Base-by-base conservation (phyloP, 352 stramenopile species). In the Globisporangium perplexum region DNA sequence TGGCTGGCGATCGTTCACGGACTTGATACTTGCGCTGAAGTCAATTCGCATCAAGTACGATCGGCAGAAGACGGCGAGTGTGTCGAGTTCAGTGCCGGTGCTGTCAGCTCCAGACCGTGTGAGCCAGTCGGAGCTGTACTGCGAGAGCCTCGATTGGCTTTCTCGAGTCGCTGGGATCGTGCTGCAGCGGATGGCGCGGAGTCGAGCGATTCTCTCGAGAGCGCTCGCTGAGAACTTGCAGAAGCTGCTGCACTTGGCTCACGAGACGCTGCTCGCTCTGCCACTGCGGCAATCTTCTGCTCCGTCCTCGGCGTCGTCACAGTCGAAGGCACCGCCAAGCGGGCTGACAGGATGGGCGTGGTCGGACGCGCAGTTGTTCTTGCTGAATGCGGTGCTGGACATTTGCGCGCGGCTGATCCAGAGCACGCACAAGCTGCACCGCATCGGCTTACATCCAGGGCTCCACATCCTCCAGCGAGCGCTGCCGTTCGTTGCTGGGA, bases 401-500 rank as follows among this genome's bases (percentile, higher is more conserved):
- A 77, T 95, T 17, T 85, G 71, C n/a, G 62, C 67, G 24, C 74
- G 82, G 33, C 62, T 95, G 33, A 65, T 92, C 0, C 72, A 90
- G 23, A 92, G 82, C 36, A 90, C 80, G 11, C 80, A 93, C 49
- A 88, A 91, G 42, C 62, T 77, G 49, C 81, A 95, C 50, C 80
- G 84, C 4, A 63, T 83, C 17, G 84, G 82, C 0, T 52, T 95
- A 1, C 63, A 74, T 15, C 84, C 84, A 22, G 83, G 78, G 6
- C 60, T 95, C 4, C 74, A 81, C 22, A 82, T 95, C 20, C 52
- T 92, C 17, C 74, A 90, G 52, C 63, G 62, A 6, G 71, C 75
- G 6, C 43, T 95, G 30, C 63, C 77, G 0, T 86, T 79, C 28
- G 46, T 77, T 2, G 35, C 48, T 2, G 56, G 56, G 24, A 69